Conservation (phyloP, 2,329 filamentous ascomycete genomes). For the Colletotrichum lupini region DNA sequence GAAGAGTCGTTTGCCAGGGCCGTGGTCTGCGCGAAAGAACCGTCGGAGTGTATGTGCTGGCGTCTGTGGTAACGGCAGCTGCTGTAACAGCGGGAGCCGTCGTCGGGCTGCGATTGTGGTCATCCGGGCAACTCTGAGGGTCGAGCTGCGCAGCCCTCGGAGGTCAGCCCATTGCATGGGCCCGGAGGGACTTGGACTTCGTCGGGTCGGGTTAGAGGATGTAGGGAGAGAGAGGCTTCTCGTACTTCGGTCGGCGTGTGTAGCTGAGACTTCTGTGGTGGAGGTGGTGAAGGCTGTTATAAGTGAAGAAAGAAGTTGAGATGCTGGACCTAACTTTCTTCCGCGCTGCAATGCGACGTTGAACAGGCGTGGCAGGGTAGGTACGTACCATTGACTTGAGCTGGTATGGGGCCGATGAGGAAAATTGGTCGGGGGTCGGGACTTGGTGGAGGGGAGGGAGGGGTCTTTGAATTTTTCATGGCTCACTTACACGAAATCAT, state of each 20-base stretch:
- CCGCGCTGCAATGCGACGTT: not conserved
- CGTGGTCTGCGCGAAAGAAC: not conserved
- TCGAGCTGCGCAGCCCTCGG: constrained; percentile 32
- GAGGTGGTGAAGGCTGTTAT: not conserved
- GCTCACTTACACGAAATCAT: constrained; percentile 5
- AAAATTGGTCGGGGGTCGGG: constrained; percentile 6
- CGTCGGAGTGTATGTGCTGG: not conserved
- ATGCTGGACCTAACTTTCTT: constrained; percentile 1
- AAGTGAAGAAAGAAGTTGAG: not conserved
- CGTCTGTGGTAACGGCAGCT: not conserved
- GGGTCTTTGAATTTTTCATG: constrained; percentile 11
- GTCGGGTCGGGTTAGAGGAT: not conserved
- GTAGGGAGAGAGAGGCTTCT: not conserved
- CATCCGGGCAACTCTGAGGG: constrained; percentile 34
- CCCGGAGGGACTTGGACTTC: not conserved
- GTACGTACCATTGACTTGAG: not conserved
- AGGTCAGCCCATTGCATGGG: constrained; percentile 37
- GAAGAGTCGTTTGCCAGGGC: not conserved
- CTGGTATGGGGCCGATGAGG: constrained; percentile 4
- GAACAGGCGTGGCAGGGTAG: not conserved
- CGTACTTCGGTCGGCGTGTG: not conserved
- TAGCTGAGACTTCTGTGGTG: not conserved
- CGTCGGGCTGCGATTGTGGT: constrained; percentile 22
- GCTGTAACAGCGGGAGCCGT: constrained; percentile 26
- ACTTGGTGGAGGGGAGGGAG: not conserved